These are phyloP conservation scores for Verbena officinalis DNA, from an alignment of 257 asterid genomes.

Conservation along the genomic window DNA sequence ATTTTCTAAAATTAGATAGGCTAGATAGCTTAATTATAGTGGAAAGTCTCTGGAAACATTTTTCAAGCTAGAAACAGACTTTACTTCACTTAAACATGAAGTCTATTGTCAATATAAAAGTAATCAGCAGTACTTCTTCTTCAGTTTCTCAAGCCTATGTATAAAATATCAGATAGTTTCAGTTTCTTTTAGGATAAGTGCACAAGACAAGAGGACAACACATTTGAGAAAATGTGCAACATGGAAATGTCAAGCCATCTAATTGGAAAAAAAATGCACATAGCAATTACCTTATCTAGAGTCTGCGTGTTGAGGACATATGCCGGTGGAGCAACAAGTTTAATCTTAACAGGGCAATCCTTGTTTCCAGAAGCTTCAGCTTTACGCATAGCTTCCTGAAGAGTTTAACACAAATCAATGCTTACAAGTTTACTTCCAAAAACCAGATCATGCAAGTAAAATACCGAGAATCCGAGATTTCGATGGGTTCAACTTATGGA, in stretches of 20 bases:
- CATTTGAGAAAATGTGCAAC: too few species aligned
- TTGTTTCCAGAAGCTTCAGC: slow-evolving; percentile 85
- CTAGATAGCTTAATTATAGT: neutral
- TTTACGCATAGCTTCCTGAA: slow-evolving; percentile 83
- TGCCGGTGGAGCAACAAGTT: slow-evolving; percentile 78
- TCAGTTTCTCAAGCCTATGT: too few species aligned
- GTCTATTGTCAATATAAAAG: too few species aligned
- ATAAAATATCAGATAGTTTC: neutral
- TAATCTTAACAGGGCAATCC: slow-evolving; percentile 82
- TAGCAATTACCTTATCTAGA: slow-evolving; percentile 58
- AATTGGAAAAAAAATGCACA: too few species aligned
- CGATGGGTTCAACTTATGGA: neutral
- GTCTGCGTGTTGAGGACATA: slow-evolving; percentile 76
- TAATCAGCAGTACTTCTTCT: neutral
- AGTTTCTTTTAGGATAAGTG: neutral
- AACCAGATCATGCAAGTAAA: neutral
- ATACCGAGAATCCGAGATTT: neutral
- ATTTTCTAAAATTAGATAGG: neutral
- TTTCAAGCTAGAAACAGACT: neutral
- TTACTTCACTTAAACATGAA: neutral
- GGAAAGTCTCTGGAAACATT: too few species aligned
- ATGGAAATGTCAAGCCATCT: neutral
- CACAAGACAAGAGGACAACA: too few species aligned
- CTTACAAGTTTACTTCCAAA: slow-evolving; percentile 6
- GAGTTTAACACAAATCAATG: slow-evolving; percentile 13